These are phyloP conservation scores for Aspergillus sergii DNA, from an alignment of 2,329 filamentous ascomycete genomes.

Conservation along the genomic window DNA sequence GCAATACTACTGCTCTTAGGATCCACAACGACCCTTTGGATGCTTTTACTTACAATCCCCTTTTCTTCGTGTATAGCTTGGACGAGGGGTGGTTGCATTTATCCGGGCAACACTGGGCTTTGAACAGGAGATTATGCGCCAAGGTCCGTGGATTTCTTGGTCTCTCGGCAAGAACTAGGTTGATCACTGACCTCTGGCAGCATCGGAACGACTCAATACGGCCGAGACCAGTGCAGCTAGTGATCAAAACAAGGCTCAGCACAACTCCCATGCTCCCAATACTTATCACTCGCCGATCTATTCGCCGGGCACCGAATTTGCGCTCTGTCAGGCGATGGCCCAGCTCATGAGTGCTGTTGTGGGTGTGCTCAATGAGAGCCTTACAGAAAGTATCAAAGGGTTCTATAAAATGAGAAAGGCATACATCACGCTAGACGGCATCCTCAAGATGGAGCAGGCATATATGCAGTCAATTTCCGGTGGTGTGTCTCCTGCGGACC, in stretches of 20 bases:
- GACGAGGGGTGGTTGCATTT: conserved; percentile 78
- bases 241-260: conserved; percentile 75
- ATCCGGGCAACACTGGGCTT: conserved; percentile 85
- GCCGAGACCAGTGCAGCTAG: conserved; percentile 76
- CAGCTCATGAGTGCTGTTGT: conserved; percentile 90
- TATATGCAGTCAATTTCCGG: conserved; percentile 45
- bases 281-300: conserved; percentile 68
- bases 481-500: conserved; percentile 10
- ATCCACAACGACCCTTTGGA: conserved; percentile 9
- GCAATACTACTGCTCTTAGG: conserved; percentile 10
- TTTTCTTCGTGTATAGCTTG: conserved; percentile 58
- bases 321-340: conserved; percentile 78
- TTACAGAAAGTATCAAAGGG: conserved; percentile 86
- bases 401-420: conserved; percentile 94
- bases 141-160: conserved; percentile 51
- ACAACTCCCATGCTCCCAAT: conserved; percentile 56
- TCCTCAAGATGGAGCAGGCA: conserved; percentile 73
- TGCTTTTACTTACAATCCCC: conserved; percentile 3
- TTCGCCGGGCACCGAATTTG: conserved; percentile 81
- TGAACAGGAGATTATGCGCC: conserved; percentile 86
- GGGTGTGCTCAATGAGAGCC: conserved; percentile 84
- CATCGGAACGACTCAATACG: conserved; percentile 69
- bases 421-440: conserved; percentile 76
- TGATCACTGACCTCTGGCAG: conserved; percentile 43
- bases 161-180: not conserved